phyloP scores from a whole-genome alignment of 2,329 filamentous ascomycete species.

The Gliomastix tumulicola region DNA sequence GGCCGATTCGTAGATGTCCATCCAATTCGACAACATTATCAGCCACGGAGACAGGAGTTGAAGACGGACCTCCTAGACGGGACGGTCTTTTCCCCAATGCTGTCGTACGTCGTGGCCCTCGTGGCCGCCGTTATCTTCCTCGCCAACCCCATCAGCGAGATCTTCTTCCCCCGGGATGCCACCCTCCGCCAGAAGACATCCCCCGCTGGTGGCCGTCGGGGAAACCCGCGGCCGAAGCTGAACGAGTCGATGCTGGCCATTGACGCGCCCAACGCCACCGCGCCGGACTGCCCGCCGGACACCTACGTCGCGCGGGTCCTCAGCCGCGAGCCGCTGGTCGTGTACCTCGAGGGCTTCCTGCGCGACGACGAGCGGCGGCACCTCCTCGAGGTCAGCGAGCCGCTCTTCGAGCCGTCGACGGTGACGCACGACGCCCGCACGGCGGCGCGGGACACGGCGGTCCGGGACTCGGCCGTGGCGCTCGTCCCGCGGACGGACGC shows the following conservation, averaged over 20 bases:
- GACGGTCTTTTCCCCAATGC: too few relatives aligned
- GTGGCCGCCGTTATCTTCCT: conserved; percentile 24
- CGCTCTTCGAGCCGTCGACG: conserved; percentile 42
- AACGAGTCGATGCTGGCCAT: conserved; percentile 45
- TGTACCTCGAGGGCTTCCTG: conserved; percentile 48
- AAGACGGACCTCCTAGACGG: too few relatives aligned
- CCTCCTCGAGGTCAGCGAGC: conserved; percentile 41
- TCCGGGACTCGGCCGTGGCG: conserved; percentile 47
- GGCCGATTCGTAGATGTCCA: too few relatives aligned
- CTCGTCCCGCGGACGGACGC: conserved; percentile 36
- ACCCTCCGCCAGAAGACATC: conserved; percentile 4
- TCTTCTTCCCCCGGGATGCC: conserved; percentile 23
- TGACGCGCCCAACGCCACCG: conserved; percentile 28
- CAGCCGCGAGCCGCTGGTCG: conserved; percentile 41
- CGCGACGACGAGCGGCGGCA: conserved; percentile 34
- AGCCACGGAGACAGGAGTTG: too few relatives aligned
- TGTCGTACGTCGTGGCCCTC: conserved; percentile 8
- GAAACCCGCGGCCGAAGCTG: conserved; percentile 32
- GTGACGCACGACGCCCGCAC: conserved; percentile 38
- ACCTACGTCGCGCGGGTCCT: conserved; percentile 39
- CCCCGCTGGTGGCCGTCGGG: neutral
- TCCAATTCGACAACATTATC: neutral
- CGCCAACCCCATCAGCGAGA: conserved; percentile 32
- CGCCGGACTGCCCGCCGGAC: conserved; percentile 27
- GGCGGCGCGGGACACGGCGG: conserved; percentile 28